Evolutionary conservation across 768 basidiomycete species (phyloP).

Genomic region (Russula earlei): DNA sequence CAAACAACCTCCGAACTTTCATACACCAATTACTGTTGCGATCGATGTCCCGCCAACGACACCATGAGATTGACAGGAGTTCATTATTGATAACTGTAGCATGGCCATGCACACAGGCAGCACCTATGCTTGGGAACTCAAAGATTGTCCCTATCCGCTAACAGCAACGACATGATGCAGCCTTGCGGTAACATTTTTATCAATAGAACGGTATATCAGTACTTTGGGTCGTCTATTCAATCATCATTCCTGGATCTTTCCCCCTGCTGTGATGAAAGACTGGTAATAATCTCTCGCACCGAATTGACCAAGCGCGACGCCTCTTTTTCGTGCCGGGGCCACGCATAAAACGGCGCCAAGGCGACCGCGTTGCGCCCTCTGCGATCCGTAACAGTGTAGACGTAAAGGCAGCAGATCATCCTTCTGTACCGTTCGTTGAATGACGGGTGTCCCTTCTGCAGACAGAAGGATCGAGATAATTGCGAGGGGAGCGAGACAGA

Average conservation of each 20-base stretch:
- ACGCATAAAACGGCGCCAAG: conserved; percentile 38
- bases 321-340: conserved; percentile 40
- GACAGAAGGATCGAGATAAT: conserved; percentile 34
- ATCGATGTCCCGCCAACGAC: neutral
- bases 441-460: neutral
- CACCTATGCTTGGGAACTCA: neutral
- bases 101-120: neutral
- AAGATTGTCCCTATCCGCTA: too few species aligned
- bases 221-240: neutral
- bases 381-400: conserved; percentile 44
- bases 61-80: neutral
- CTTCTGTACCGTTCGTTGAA: conserved; percentile 17
- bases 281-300: conserved; percentile 49
- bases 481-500: conserved; percentile 49
- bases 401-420: conserved; percentile 31
- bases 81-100: neutral
- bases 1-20: conserved; percentile 59
- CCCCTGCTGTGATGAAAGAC: conserved; percentile 27
- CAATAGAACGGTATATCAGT: too few species aligned
- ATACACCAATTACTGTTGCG: conserved; percentile 29
- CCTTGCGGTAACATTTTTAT: too few species aligned
- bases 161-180: too few species aligned
- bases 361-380: conserved; percentile 50
- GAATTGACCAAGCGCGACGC: conserved; percentile 40
- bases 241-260: conserved; percentile 9